Base-by-base conservation (phyloP, 1,284 basidiomycete genomes). In the Trichosporon sp. region DNA sequence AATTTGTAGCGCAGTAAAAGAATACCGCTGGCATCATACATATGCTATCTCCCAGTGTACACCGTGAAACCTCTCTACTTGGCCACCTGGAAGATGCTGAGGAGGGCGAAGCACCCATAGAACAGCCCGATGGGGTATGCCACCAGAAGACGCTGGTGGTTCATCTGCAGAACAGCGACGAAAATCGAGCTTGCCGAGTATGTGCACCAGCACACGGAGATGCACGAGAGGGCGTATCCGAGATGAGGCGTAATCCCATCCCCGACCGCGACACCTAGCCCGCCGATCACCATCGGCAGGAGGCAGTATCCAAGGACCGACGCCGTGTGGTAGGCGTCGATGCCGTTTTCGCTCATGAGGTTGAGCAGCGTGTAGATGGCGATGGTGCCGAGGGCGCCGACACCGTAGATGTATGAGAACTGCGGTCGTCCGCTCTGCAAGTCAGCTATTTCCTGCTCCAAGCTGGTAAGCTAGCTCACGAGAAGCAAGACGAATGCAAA, bases 381-480 rank as follows among this genome's bases (percentile, higher is more conserved):
- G n/a, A 88, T 85, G 3, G 91, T 93, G 60, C 96, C 96, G 71
- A 99, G 86, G 13, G 98, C 85, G 57, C 91, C 95, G 67, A 99
- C 92, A 58, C 96, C 96, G 79, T 99, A 99, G 70, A 99, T 98
- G 81, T 98, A 98, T 31, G 92, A 94, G 80, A 99, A 99, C 78
- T 98, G 96, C 8, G 93, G 92, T 83, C 97, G 98, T 67, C 96
- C 96, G 14, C 93, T 94, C 94, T 98, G 77, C 14, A 37, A 16
- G 57, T 33, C 21, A 62, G 63, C 58, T 56, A n/a, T n/a, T n/a
- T n/a, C n/a, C n/a, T n/a, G n/a, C n/a, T n/a, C n/a, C n/a, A n/a
- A n/a, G n/a, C n/a, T n/a, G n/a, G n/a, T n/a, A 25, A 1, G 4
- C 34, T 6, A 3, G 87, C 92, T 74, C 69, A 95, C 94, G 68